phyloP scores from a whole-genome alignment of 305 asterid species.

The Withania somnifera region DNA sequence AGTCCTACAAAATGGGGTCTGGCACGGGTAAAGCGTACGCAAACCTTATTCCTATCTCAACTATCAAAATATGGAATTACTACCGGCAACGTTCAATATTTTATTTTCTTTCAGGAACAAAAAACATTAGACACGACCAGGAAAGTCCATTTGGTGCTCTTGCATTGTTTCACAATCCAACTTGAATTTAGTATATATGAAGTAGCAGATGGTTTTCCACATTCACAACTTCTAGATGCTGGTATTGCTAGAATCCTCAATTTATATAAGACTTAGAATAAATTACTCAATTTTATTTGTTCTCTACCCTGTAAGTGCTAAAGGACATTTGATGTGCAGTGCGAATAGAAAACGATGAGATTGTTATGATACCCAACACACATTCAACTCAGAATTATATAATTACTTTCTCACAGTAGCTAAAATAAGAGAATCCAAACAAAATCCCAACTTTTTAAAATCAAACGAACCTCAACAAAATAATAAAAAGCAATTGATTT shows the following conservation, averaged over 20 bases:
- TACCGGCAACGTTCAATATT: neutral
- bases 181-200: slow-evolving; percentile 10
- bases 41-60: no score
- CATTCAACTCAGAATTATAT: slow-evolving; percentile 20
- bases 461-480: no score
- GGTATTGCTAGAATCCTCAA: neutral
- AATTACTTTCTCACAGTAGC: slow-evolving; percentile 5
- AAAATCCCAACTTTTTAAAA: slow-evolving; percentile 10
- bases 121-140: neutral
- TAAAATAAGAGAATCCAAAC: slow-evolving; percentile 18
- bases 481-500: neutral
- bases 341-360: neutral
- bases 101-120: neutral
- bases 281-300: neutral
- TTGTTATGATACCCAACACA: neutral
- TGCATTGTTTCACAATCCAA: no score
- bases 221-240: neutral
- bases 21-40: no score
- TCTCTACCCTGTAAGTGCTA: no score
- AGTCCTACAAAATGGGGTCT: no score
- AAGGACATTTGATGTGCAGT: neutral
- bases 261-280: slow-evolving; percentile 10
- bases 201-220: no score
- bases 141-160: slow-evolving; percentile 34
- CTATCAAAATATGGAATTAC: no score